Conservation (phyloP, 108 stramenopile species). For the Stephanodiscus triporus region DNA sequence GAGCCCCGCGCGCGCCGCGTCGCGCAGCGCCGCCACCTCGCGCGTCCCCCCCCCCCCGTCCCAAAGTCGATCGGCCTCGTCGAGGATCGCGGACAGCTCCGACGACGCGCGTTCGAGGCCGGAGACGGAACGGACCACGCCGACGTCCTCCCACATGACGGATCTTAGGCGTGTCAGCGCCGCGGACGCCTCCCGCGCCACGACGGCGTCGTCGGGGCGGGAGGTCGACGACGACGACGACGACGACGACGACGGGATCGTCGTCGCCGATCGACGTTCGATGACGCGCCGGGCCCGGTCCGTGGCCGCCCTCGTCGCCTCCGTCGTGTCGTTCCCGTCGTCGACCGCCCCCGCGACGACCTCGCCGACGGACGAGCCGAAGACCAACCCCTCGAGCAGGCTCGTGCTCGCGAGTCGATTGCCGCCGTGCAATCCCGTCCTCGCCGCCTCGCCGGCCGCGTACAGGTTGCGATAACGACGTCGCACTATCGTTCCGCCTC, state of each 20-base stretch:
- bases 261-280: slow-evolving; percentile 26
- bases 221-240: not conserved
- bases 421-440: slow-evolving; percentile 95
- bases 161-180: slow-evolving; percentile 59
- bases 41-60: slow-evolving; percentile 17
- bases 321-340: not conserved
- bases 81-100: slow-evolving; percentile 57
- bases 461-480: slow-evolving; percentile 61
- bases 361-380: slow-evolving; percentile 90
- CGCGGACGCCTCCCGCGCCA: slow-evolving; percentile 50
- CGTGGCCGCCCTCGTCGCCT: slow-evolving; percentile 3
- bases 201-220: not conserved
- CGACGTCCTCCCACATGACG: slow-evolving; percentile 94
- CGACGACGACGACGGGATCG: slow-evolving; percentile 4
- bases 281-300: slow-evolving; percentile 16
- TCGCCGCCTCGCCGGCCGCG: slow-evolving; percentile 91
- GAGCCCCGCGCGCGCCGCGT: slow-evolving; percentile 76
- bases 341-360: slow-evolving; percentile 49
- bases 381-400: slow-evolving; percentile 93
- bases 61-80: slow-evolving; percentile 64
- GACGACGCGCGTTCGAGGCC: slow-evolving; percentile 68
- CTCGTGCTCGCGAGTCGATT: slow-evolving; percentile 95
- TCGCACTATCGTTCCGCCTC: not conserved
- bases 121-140: slow-evolving; percentile 80
- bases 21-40: slow-evolving; percentile 76